phyloP scores from a whole-genome alignment of 106 monocot species.

The Iris macrosiphon region DNA sequence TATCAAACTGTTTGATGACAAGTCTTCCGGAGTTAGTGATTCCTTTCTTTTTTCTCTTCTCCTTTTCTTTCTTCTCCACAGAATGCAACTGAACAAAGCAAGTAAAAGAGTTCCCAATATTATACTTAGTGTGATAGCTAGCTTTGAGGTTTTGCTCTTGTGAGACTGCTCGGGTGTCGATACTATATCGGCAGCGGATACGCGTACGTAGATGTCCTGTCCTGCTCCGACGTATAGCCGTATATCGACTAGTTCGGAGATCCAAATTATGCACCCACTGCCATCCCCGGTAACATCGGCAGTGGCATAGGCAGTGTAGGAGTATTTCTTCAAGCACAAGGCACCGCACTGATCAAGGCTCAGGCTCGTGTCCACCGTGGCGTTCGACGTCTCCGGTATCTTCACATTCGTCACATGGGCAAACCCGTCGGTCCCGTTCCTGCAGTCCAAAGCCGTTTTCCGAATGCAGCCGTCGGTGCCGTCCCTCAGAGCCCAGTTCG shows the following conservation, averaged over 20 bases:
- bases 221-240: not conserved
- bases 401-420: conserved; percentile 2
- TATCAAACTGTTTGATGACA: conserved; percentile 18
- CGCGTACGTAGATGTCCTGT: conserved; percentile 1
- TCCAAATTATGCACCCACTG: conserved; percentile 41
- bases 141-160: no score
- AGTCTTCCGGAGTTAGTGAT: not conserved
- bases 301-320: conserved; percentile 37
- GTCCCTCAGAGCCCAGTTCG: conserved; percentile 24
- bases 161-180: no score
- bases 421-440: conserved; percentile 25
- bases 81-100: no score
- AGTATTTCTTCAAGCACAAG: conserved; percentile 35
- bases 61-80: not conserved
- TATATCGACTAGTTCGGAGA: conserved; percentile 16
- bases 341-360: conserved; percentile 15
- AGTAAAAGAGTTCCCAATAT: no score
- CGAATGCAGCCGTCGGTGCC: conserved; percentile 20
- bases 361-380: conserved; percentile 3
- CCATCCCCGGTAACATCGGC: conserved; percentile 11
- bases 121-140: no score
- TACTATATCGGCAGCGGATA: not conserved
- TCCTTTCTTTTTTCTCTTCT: not conserved
- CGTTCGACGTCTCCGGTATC: conserved; percentile 26
- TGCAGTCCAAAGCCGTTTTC: conserved; percentile 23